These are phyloP conservation scores for Myriosclerotinia scirpicola DNA, from an alignment of 2,329 filamentous ascomycete species.

Conservation along the genomic window DNA sequence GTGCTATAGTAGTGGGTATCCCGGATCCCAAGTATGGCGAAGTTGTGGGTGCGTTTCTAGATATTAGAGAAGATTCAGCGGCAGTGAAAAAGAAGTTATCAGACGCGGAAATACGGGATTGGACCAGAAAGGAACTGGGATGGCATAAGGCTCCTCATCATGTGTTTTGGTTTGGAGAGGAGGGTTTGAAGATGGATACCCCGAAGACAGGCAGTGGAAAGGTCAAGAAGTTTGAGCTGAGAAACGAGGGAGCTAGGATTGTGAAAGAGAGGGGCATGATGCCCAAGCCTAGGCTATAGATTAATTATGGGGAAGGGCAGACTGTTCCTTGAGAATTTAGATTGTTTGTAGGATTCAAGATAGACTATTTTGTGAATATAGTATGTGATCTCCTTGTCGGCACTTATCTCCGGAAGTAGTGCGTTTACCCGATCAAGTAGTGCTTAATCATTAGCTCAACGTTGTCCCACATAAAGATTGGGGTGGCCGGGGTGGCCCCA, in stretches of 20 bases:
- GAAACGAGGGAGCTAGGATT: constrained; percentile 30
- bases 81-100: constrained; percentile 63
- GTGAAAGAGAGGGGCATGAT: constrained; percentile 24
- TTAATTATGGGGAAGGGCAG: background rate
- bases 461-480: background rate
- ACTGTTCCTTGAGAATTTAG: background rate
- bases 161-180: constrained; percentile 73
- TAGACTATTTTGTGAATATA: constrained; percentile 11
- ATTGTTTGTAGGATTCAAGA: background rate
- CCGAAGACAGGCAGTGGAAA: constrained; percentile 73
- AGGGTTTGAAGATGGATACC: constrained; percentile 47
- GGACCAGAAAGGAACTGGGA: constrained; percentile 62
- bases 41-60: constrained; percentile 65
- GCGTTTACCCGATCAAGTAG: background rate
- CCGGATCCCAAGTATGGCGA: constrained; percentile 66
- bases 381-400: background rate
- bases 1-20: constrained; percentile 63
- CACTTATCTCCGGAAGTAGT: background rate
- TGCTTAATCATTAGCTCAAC: background rate
- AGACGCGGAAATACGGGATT: constrained; percentile 58
- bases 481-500: background rate
- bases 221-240: constrained; percentile 56
- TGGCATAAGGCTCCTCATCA: constrained; percentile 69
- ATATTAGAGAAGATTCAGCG: constrained; percentile 51
- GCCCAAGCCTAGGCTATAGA: constrained; percentile 17